Conservation (phyloP, 192 early-diverging fungal species). For the Phlyctochytrium arcticum region DNA sequence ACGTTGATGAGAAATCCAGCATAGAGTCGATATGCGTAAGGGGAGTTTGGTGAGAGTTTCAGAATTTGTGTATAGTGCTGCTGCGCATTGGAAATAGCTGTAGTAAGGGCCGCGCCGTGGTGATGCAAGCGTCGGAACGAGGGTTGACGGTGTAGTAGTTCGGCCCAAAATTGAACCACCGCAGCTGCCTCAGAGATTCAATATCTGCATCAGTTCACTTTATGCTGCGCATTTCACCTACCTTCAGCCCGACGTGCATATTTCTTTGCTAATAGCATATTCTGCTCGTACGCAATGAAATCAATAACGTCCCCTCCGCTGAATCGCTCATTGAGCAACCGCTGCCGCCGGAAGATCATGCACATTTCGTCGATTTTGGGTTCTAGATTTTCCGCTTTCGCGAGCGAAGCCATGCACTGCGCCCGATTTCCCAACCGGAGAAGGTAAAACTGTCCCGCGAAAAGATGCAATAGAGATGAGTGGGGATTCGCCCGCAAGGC, state of each 20-base stretch:
- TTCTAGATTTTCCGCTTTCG: conserved; percentile 32
- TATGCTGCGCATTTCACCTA: background rate
- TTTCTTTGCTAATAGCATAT: conserved; percentile 27
- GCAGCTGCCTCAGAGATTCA: conserved; percentile 26
- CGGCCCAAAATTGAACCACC: conserved; percentile 44
- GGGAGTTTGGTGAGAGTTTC: conserved; percentile 36
- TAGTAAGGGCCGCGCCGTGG: conserved; percentile 27
- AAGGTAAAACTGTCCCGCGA: conserved; percentile 35
- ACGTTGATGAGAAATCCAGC: conserved; percentile 38
- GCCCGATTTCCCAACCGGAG: conserved; percentile 37
- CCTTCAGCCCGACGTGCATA: conserved; percentile 17
- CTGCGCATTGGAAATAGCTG: conserved; percentile 37
- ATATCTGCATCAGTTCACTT: background rate
- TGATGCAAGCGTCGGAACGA: conserved; percentile 32
- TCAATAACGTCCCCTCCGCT: conserved; percentile 46
- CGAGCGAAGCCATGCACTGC: conserved; percentile 36
- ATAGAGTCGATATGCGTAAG: conserved; percentile 36
- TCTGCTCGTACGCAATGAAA: conserved; percentile 49
- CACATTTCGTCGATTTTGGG: conserved; percentile 41
- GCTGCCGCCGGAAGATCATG: conserved; percentile 40
- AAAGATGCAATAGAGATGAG: conserved; percentile 34
- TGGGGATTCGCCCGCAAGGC: conserved; percentile 22
- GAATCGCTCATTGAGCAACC: conserved; percentile 42
- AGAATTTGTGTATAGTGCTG: conserved; percentile 26
- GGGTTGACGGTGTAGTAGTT: conserved; percentile 32